phyloP scores from a whole-genome alignment of 129 eudicot species.

The Flaveria linearis region DNA sequence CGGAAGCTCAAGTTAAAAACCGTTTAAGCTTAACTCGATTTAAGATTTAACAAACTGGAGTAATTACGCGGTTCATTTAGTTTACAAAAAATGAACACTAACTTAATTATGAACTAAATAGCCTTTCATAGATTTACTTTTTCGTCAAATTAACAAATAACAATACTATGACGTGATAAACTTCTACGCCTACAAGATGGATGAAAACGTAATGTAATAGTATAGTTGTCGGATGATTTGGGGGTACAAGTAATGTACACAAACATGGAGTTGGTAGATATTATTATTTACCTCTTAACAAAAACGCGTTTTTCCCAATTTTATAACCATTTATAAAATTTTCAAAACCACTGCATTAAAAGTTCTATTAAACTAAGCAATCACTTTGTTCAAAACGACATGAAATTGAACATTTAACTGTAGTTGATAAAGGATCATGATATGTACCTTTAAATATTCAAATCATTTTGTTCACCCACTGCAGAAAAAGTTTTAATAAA shows the following conservation, averaged over 20 bases:
- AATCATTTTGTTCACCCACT: conserved; percentile 28
- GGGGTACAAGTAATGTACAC: conserved; percentile 31
- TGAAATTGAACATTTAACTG: conserved; percentile 16
- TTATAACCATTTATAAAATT: conserved; percentile 8
- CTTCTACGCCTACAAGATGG: not conserved
- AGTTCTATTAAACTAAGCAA: not conserved
- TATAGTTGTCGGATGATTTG: conserved; percentile 27
- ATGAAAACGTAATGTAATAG: conserved; percentile 4
- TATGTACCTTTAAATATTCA: conserved; percentile 31
- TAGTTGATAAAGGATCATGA: conserved; percentile 34
- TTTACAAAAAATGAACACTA: no score
- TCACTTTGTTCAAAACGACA: conserved; percentile 25
- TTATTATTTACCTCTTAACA: not conserved
- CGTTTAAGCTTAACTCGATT: no score
- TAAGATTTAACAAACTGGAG: no score
- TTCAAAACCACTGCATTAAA: conserved; percentile 21
- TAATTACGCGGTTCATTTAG: no score
- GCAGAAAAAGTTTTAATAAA: conserved; percentile 15
- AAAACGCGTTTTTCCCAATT: conserved; percentile 34
- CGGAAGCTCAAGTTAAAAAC: no score
- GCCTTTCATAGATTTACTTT: no score
- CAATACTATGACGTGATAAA: not conserved
- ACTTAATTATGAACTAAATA: no score
- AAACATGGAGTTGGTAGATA: conserved; percentile 32
- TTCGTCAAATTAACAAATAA: no score